Base-by-base conservation (phyloP, 129 eudicot genomes). In the Flaveria trinervia region DNA sequence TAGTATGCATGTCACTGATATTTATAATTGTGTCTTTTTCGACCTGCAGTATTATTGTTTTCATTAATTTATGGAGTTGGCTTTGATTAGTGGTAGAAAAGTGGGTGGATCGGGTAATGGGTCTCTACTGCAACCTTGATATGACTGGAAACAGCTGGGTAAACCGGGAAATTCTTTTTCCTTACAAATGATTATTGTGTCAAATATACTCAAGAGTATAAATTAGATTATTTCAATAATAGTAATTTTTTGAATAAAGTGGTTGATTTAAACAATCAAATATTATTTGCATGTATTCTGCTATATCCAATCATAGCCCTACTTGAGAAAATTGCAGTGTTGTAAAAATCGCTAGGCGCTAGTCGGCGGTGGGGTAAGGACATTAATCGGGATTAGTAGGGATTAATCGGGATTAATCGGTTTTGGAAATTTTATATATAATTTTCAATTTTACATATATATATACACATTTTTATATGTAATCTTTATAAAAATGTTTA, bases 21-120 rank as follows among this genome's bases (percentile, higher is more conserved):
- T 10, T 17, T 57, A 26, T n/a, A 12, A 23, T 57, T 10, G 15
- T 57, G 33, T 20, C 4, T 18, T 57, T 20, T 57, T 57, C 7
- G 5, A 57, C 22, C 33, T 7, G 65, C 65, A 9, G 33, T 57
- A 7, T 33, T 28, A 22, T 43, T 43, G 15, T 56, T 51, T 23
- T 75, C 23, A 41, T 41, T 54, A 10, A 26, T 36, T 41, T 30
- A 10, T 56, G 43, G 14, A 73, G 39, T 18, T 39, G 51, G 52
- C n/a, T 52, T 52, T n/a, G n/a, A n/a, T 17, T 22, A 54, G 54
- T 36, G 72, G 72, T 67, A 46, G 54, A 30, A 43, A 39, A 43
- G 43, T 17, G 50, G 54, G n/a, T 67, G 72, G 72, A 22, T 43
- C 1, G 72, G 72, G 46, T 65, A 50, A 50, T 0, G 18, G 49